Base-by-base conservation (phyloP, 352 stramenopile species). In the Globisporangium iwayamae region DNA sequence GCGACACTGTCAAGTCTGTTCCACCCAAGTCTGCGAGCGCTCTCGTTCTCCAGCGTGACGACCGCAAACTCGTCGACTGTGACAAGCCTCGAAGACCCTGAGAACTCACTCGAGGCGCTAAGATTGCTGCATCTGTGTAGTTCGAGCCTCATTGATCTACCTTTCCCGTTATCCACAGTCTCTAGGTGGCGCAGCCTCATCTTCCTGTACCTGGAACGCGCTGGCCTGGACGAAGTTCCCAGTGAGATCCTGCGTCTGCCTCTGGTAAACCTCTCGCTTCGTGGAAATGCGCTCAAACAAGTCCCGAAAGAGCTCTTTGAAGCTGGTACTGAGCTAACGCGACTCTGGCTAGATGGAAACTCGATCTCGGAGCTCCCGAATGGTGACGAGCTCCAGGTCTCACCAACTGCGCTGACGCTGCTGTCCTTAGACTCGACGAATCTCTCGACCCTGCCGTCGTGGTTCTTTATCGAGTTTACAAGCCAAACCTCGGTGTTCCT, bases 291-390 rank as follows among this genome's bases (percentile, higher is more conserved):
- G 48, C 45, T 59, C 48, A 4, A 18, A 2, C 6, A 45, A 9
- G 48, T 65, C 38, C 60, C 38, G 9, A 22, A 30, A 47, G 57
- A 54, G 30, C 45, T 63, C 32, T 63, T 63, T 39, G 54, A 38
- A 47, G 41, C 0, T 34, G 16, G 41, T 14, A 18, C 38, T 2
- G 1, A 50, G 45, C 45, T 36, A 22, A n/a, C 18, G 6, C 48
- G 36, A 20, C 22, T 65, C 22, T 65, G 60, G 60, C 36, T 65
- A 18, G 36, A 46, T 22, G 14, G 38, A 5, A 65, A 59, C 28
- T 50, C 48, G 5, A 45, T 65, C 4, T 8, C 36, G 1, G 48
- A 59, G 38, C 48, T 65, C 5, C 38, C 60, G 10, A 20, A n/a
- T 14, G 4, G 5, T 6, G 9, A 30, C 1, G 7, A 56, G 20